Conservation (phyloP, 495 filamentous ascomycete species). For the Neurospora sp. region DNA sequence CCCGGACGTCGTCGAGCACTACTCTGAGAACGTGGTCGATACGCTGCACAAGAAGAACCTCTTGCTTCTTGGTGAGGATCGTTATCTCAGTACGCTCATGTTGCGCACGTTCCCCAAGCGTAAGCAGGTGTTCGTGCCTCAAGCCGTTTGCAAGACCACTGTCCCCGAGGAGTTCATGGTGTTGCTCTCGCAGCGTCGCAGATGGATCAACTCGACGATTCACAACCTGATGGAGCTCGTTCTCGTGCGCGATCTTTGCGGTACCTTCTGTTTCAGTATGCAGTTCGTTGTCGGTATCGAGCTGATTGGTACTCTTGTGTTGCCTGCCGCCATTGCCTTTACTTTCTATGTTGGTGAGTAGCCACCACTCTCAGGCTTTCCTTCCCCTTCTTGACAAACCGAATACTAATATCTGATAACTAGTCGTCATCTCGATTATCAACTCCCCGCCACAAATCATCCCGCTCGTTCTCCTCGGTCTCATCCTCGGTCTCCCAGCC, state of each 20-base stretch:
- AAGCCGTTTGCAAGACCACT: slow-evolving; percentile 96
- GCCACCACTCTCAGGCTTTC: background rate
- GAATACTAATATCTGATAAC: slow-evolving; percentile 13
- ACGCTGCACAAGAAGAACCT: slow-evolving; percentile 98
- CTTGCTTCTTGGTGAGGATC: slow-evolving; percentile 90
- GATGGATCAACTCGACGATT: slow-evolving; percentile 99
- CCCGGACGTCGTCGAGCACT: slow-evolving; percentile 97
- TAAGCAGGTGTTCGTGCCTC: slow-evolving; percentile 96
- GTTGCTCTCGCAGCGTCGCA: slow-evolving; percentile 81
- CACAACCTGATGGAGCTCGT: slow-evolving; percentile 98
- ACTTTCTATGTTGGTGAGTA: slow-evolving; percentile 87
- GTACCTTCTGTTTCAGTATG: slow-evolving; percentile 99
- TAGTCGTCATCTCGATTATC: slow-evolving; percentile 81
- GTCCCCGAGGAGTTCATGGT: slow-evolving; percentile 92
- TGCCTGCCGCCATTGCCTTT: slow-evolving; percentile 93
- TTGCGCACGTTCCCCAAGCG: slow-evolving; percentile 97
- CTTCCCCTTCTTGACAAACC: background rate
- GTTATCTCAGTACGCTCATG: slow-evolving; percentile 95
- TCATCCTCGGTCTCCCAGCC: slow-evolving; percentile 90
- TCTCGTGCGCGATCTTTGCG: slow-evolving; percentile 90
- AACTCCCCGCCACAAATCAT: slow-evolving; percentile 79
- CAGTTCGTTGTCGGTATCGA: slow-evolving; percentile 98
- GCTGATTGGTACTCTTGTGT: slow-evolving; percentile 83
- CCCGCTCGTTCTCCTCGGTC: slow-evolving; percentile 76
- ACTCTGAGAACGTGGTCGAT: slow-evolving; percentile 98